These are phyloP conservation scores for Globisporangium acanthophoron DNA, from an alignment of 352 stramenopile genomes.

Conservation along the genomic window DNA sequence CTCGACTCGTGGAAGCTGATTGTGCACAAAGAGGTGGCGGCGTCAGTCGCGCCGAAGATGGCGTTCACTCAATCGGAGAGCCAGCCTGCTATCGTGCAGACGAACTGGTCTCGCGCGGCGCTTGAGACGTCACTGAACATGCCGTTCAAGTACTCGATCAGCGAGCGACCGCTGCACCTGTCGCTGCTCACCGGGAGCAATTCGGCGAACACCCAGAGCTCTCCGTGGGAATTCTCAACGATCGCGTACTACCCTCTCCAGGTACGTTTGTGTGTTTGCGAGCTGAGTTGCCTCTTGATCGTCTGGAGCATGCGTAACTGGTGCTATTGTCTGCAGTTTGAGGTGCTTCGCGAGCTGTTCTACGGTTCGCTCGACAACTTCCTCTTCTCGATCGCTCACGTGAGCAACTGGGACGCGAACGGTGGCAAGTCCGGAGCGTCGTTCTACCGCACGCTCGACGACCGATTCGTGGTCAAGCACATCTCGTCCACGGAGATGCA, in stretches of 20 bases:
- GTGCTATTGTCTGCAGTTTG: slow-evolving; percentile 52
- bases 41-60: slow-evolving; percentile 16
- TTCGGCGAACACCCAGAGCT: slow-evolving; percentile 21
- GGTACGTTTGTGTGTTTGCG: slow-evolving; percentile 21
- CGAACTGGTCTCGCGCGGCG: slow-evolving; percentile 63
- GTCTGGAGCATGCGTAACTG: background rate
- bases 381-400: slow-evolving; percentile 79
- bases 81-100: slow-evolving; percentile 21
- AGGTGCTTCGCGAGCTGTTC: slow-evolving; percentile 91
- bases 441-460: slow-evolving; percentile 94
- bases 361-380: slow-evolving; percentile 60
- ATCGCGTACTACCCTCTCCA: slow-evolving; percentile 77
- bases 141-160: slow-evolving; percentile 58
- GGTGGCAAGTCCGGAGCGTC: slow-evolving; percentile 96
- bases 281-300: slow-evolving; percentile 1
- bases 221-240: slow-evolving; percentile 67
- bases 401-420: slow-evolving; percentile 89
- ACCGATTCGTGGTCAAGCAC: slow-evolving; percentile 97
- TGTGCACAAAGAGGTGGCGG: slow-evolving; percentile 40
- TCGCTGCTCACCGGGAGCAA: slow-evolving; percentile 42
- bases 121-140: slow-evolving; percentile 42
- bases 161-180: slow-evolving; percentile 58
- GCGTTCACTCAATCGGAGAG: background rate
- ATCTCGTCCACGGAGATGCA: slow-evolving; percentile 97
- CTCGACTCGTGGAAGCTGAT: slow-evolving; percentile 55